Conservation (phyloP, 352 stramenopile genomes). For the Phytophthora europaea region DNA sequence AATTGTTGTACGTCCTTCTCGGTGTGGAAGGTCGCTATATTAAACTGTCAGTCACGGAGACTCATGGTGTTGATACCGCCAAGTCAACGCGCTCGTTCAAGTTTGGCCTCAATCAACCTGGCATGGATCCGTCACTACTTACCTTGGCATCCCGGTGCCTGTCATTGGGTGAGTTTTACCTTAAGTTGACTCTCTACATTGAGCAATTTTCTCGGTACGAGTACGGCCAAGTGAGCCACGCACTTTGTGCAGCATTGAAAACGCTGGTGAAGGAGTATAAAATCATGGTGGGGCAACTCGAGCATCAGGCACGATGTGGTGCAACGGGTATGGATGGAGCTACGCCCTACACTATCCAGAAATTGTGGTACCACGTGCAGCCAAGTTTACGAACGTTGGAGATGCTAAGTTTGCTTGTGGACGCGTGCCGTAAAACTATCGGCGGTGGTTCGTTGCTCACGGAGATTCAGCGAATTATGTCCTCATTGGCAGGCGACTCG, state of each 20-base stretch:
- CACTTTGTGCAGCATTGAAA: slow-evolving; percentile 94
- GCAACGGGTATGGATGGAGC: slow-evolving; percentile 15
- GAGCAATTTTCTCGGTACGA: slow-evolving; percentile 91
- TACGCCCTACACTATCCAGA: slow-evolving; percentile 85
- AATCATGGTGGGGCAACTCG: slow-evolving; percentile 92
- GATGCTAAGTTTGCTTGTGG: slow-evolving; percentile 89
- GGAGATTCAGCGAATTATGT: slow-evolving; percentile 88
- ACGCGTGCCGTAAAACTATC: slow-evolving; percentile 73
- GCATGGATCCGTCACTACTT: slow-evolving; percentile 86
- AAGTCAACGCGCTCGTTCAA: slow-evolving; percentile 56
- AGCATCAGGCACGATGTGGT: slow-evolving; percentile 73
- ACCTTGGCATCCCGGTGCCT: slow-evolving; percentile 77
- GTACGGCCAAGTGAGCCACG: slow-evolving; percentile 95
- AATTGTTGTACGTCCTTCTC: slow-evolving; percentile 84
- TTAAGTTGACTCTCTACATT: slow-evolving; percentile 81
- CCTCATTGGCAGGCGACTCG: slow-evolving; percentile 80
- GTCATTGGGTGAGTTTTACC: slow-evolving; percentile 79
- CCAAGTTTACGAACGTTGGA: slow-evolving; percentile 94
- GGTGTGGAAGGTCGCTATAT: slow-evolving; percentile 89
- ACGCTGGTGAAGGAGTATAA: slow-evolving; percentile 94
- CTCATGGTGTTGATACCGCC: slow-evolving; percentile 33
- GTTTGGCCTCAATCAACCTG: slow-evolving; percentile 76
- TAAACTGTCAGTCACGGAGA: slow-evolving; percentile 68
- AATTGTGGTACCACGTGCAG: slow-evolving; percentile 94
- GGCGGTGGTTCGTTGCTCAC: slow-evolving; percentile 94